Conservation (phyloP, 257 asterid genomes). For the Salvia splendens region DNA sequence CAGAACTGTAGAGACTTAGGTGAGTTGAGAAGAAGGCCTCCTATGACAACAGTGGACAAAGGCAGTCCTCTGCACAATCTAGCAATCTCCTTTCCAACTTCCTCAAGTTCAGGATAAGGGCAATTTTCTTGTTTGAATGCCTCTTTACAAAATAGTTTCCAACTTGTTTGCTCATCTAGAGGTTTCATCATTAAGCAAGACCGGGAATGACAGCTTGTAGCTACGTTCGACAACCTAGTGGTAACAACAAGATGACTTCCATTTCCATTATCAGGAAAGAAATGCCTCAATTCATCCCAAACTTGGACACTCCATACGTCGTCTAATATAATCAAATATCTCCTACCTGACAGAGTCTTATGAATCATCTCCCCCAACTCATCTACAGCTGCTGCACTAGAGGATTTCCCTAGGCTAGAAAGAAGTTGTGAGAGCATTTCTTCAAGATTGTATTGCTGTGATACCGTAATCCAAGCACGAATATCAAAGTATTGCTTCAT, state of each 20-base stretch:
- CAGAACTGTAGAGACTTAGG: not conserved
- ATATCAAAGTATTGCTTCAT: not conserved
- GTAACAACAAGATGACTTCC: constrained; percentile 4
- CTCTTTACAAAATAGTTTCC: constrained; percentile 6
- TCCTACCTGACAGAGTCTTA: constrained; percentile 6
- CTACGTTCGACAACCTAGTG: constrained; percentile 11
- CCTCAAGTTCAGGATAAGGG: not conserved
- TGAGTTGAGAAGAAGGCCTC: constrained; percentile 16
- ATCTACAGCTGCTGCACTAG: no score
- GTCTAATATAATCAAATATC: constrained; percentile 14
- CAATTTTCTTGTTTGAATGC: constrained; percentile 6
- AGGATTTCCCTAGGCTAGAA: not conserved
- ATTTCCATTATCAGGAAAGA: constrained; percentile 2
- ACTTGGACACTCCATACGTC: constrained; percentile 14
- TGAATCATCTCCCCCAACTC: not conserved
- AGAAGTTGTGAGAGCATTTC: constrained; percentile 11
- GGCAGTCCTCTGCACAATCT: constrained; percentile 19
- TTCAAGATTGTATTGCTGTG: not conserved
- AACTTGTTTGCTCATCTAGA: constrained; percentile 8
- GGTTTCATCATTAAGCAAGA: not conserved
- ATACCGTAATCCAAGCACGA: constrained; percentile 14
- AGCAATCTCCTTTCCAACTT: constrained; percentile 9
- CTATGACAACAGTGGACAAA: constrained; percentile 8
- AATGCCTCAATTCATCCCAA: not conserved
- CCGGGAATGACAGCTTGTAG: not conserved